A percentile compares a stretch with the other conserved stretches of the same genome.
Evolutionary conservation across 2,329 filamentous ascomycete genomes (phyloP).

Genomic region (Cladosporium sp.): DNA sequence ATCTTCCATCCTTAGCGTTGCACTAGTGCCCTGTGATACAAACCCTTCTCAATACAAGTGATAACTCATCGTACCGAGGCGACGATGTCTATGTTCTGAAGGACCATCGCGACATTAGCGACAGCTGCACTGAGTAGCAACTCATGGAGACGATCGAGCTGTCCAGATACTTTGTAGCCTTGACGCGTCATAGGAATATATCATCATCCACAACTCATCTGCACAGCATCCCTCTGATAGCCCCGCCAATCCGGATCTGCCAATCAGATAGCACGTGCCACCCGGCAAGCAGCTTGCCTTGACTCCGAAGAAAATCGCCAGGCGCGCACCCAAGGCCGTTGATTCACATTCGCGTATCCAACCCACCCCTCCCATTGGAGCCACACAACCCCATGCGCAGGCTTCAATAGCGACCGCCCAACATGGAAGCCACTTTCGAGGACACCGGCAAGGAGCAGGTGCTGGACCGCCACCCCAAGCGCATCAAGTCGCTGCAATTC

Average conservation of each 20-base stretch:
- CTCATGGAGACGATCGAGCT: no score
- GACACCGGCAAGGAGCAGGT: constrained; percentile 71
- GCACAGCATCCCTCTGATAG: neutral
- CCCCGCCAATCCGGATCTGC: neutral
- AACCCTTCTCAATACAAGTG: neutral
- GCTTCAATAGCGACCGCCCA: constrained; percentile 6
- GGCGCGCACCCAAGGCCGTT: neutral
- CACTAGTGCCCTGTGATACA: neutral
- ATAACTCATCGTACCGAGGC: neutral
- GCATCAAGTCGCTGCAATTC: constrained; percentile 90
- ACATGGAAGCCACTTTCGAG: constrained; percentile 14
- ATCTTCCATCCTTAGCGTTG: neutral
- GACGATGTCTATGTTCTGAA: no score
- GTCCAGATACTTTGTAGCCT: no score
- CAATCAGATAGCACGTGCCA: constrained; percentile 3
- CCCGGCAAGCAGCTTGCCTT: neutral
- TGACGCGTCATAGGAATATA: no score
- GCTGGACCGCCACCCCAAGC: constrained; percentile 80
- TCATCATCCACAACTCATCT: no score
- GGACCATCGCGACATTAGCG: no score
- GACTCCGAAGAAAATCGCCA: constrained; percentile 9
- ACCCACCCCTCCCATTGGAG: neutral
- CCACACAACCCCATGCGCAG: constrained; percentile 9
- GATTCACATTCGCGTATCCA: neutral
- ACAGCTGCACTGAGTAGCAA: no score